Percentiles rank a stretch among this genome's conserved stretches.
phyloP scores from a whole-genome alignment of 2,329 filamentous ascomycete species.

The Ascochyta lentis region DNA sequence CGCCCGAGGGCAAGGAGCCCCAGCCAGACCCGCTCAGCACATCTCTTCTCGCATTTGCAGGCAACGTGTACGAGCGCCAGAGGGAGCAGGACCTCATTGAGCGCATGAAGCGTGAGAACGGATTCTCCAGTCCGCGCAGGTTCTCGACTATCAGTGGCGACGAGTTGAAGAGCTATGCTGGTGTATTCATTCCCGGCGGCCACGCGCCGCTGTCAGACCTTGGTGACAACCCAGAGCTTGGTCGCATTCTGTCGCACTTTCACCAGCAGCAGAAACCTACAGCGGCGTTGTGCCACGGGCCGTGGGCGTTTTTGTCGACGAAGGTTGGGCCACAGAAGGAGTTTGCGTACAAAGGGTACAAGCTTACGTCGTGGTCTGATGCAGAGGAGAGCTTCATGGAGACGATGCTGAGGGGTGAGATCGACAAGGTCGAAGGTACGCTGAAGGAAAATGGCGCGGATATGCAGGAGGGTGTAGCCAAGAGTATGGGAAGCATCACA shows the following conservation, averaged over 20 bases:
- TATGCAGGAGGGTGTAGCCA: constrained; percentile 52
- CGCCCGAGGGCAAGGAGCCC: constrained; percentile 52
- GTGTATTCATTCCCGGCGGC: constrained; percentile 56
- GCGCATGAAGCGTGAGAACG: constrained; percentile 55
- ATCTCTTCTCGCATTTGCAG: constrained; percentile 52
- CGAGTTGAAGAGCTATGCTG: constrained; percentile 49
- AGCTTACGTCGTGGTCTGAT: constrained; percentile 55
- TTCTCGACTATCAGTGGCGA: constrained; percentile 51
- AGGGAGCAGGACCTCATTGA: constrained; percentile 52
- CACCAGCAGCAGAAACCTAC: constrained; percentile 52
- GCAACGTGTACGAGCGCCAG: constrained; percentile 55
- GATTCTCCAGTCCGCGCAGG: constrained; percentile 48
- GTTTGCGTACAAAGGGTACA: constrained; percentile 56
- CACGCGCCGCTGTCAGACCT: constrained; percentile 55
- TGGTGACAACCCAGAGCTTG: constrained; percentile 52
- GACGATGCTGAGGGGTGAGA: constrained; percentile 51
- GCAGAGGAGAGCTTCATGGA: constrained; percentile 57
- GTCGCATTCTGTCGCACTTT: constrained; percentile 53
- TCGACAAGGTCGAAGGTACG: constrained; percentile 52
- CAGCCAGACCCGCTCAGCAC: constrained; percentile 53
- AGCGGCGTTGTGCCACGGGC: constrained; percentile 56
- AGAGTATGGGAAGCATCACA: constrained; percentile 52
- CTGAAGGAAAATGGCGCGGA: constrained; percentile 51
- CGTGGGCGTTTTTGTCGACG: constrained; percentile 54
- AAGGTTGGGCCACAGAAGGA: constrained; percentile 42